phyloP scores from a whole-genome alignment of 2,329 filamentous ascomycete genomes.

The Alternaria tenuissima region DNA sequence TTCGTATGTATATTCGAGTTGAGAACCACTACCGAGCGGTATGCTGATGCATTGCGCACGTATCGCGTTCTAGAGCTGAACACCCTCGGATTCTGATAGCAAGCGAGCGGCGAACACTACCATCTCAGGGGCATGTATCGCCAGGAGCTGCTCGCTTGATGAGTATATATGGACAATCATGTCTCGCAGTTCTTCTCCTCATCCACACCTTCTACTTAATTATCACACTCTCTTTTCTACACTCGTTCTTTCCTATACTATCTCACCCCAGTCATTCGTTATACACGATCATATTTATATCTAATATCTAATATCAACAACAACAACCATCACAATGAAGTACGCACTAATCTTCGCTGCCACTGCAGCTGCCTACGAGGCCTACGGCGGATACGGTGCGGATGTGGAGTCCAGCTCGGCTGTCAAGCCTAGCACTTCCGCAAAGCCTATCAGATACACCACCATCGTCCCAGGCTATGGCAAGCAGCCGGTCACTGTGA shows the following conservation, averaged over 20 bases:
- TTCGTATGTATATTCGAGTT: background rate
- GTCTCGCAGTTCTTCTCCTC: constrained; percentile 10
- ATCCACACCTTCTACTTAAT: constrained; percentile 30
- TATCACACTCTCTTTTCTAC: constrained; percentile 24
- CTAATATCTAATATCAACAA: constrained; percentile 17
- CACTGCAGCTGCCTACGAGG: constrained; percentile 34
- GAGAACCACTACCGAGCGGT: constrained; percentile 2
- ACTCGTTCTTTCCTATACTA: constrained; percentile 18
- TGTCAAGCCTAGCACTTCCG: constrained; percentile 21
- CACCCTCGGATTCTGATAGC: constrained; percentile 2
- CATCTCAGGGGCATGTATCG: constrained; percentile 21
- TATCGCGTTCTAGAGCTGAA: constrained; percentile 12
- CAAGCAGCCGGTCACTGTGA: constrained; percentile 41
- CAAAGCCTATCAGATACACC: constrained; percentile 34
- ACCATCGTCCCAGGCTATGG: constrained; percentile 40
- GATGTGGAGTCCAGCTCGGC: constrained; percentile 18
- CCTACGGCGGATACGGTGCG: constrained; percentile 24
- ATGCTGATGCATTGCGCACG: constrained; percentile 10
- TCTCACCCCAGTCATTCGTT: constrained; percentile 41
- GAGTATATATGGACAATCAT: constrained; percentile 21
- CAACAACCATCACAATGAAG: constrained; percentile 29
- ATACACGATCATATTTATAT: constrained; percentile 15
- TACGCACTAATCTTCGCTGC: constrained; percentile 38
- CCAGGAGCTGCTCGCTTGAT: background rate
- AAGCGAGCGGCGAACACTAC: constrained; percentile 13